Evolutionary conservation across 352 stramenopile species (phyloP), one percentile per base, ranked within the genome.

Genomic region (Phytopythium delawarense): DNA sequence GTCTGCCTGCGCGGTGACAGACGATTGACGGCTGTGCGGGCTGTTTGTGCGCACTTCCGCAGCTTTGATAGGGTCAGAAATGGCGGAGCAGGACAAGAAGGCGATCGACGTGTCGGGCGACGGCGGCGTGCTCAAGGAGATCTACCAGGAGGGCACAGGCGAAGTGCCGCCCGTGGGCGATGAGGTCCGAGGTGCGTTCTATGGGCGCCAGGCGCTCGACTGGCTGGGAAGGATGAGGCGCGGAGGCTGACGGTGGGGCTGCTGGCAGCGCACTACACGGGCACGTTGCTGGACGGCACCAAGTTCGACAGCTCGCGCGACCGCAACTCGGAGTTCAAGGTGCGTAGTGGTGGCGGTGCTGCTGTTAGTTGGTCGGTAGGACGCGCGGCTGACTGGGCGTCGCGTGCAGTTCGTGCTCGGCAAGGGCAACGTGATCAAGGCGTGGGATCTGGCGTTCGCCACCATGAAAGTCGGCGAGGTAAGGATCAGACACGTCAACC

Each of bases 401-500:
- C 28, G 37, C 4, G 54, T 56, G 23, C 57, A 86, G 79, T 96
- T 96, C 57, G 83, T 92, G 58, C 66, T 96, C 42, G 87, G 87
- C 63, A 91, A 92, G 57, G 88, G 86, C 67, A 93, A 96, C 62
- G 88, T 96, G 54, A 96, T 96, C 70, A 94, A 94, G 74, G 88
- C 83, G 39, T 96, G 88, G 88, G 88, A 96, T 52, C 54, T 92
- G 55, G 88, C 80, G 46, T 95, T 96, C 67, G 86, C 92, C 21
- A 96, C 90, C 42, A 99, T 99, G 96, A 96, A 97, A 72, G 73
- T 98, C 48, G 96, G 96, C 49, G 96, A 99, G 79, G 76, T 84
- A 70, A 16, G 71, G 11, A 13, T 40, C 23, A 6, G 28, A 32
- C 28, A 32, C 28, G 3, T 32, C 35, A 40, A 15, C 35, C 8